Evolutionary conservation across 208 protist genomes (phyloP), one percentile per base, ranked within the genome.

Genomic region (Wallacemonas collosoma): DNA sequence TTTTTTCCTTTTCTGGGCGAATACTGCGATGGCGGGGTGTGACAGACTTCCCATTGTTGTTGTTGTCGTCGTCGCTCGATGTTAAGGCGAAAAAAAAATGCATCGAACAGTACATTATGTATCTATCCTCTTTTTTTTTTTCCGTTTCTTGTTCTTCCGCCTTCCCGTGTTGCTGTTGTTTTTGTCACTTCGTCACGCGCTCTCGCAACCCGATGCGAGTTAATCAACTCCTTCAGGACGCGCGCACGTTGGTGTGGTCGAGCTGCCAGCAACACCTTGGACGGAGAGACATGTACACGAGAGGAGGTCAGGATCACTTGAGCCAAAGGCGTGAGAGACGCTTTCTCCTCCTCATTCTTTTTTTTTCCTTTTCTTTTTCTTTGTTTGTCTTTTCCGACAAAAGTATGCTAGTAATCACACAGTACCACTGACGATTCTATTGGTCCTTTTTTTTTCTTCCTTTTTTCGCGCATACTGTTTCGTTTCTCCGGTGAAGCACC

Each of bases 381-480:
- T 51, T 67, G 11, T 51, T 67, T 67, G n/a, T 67, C 44, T 67
- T 67, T 67, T 43, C n/a, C 60, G 0, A 26, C 26, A 35, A 17
- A 50, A 47, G 15, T 9, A 40, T 65, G 12, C 5, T 50, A n/a
- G 9, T n/a, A 39, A 67, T 67, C 3, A 53, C 45, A 54, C 5
- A 53, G 17, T 67, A 9, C 51, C 14, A n/a, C 9, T 62, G 26
- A 26, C 26, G 26, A 26, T 26, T 26, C 26, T 26, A 26, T 26
- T 26, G 26, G 26, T 26, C 26, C 26, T 26, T 26, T 26, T 26
- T 26, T 26, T 26, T 26, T 26, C 26, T 26, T 26, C 0, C 26
- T 26, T 26, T 26, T 26, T 26, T 26, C 26, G 26, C 26, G 26
- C 26, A 26, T 26, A 26, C 26, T 26, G 26, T 26, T 26, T 26